Evolutionary conservation across 495 filamentous ascomycete species (phyloP), one percentile per base, ranked within the genome.

Genomic region (Hyaloscypha finlandica): DNA sequence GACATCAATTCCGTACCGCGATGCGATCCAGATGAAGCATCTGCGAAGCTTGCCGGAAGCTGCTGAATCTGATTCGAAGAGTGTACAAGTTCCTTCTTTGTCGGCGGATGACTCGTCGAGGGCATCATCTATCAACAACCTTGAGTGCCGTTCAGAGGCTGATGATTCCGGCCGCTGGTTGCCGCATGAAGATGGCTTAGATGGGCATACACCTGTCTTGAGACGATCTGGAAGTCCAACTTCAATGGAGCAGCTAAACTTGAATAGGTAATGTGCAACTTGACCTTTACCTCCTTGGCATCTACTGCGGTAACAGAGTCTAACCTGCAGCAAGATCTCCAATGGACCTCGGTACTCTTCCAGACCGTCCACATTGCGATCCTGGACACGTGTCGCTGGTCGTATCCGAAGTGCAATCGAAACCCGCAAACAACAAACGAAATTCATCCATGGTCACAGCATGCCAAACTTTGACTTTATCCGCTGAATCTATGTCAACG

Each of bases 41-140:
- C 22, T 22, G 31, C 54, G 54, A 20, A 57, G 22, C 54, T 22
- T 29, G 22, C 14, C 4, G 14, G 54, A 57, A 57, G 54, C n/a
- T 57, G 54, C 54, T 57, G 22, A 57, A 57, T 57, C 54, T 11
- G 54, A 57, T 57, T 57, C 54, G 22, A 57, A 57, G 22, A 57
- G 54, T 29, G 22, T 57, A 22, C 54, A 57, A 29, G 19, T 57
- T 57, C 54, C 54, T 29, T 57, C 54, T 57, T 29, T 57, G 22
- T 57, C 22, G 22, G 22, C 54, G 54, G 54, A 57, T 29, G 54
- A 29, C 4, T 57, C 54, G 31, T 57, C 54, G 54, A 57, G 54
- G 54, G 14, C 54, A 57, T 57, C 54, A 5, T 57, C 54, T 57
- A 57, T 57, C 22, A 57, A 57, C 54, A 57, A 57, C 54, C 14